phyloP scores from a whole-genome alignment of 352 stramenopile species.

The Phytopythium vexans region DNA sequence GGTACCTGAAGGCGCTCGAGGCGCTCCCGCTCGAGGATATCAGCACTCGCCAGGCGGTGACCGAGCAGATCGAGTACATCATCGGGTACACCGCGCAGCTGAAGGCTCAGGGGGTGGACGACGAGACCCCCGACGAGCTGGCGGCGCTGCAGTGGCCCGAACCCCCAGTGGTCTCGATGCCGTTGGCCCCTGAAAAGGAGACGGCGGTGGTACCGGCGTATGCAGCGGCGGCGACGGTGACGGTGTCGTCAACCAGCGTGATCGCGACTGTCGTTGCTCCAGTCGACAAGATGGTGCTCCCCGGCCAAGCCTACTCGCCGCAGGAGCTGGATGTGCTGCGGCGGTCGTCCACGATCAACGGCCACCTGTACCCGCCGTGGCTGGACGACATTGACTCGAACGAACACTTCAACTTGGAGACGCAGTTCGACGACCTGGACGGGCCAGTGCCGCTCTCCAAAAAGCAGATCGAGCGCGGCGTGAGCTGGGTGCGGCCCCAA shows the following conservation, averaged over 20 bases:
- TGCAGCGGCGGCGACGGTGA: conserved; percentile 3
- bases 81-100: conserved; percentile 62
- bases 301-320: conserved; percentile 35
- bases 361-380: conserved; percentile 81
- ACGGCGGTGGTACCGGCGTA: conserved; percentile 14
- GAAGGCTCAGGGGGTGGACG: conserved; percentile 21
- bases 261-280: neutral
- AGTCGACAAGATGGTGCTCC: conserved; percentile 1
- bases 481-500: conserved; percentile 62
- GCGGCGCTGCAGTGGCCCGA: conserved; percentile 39
- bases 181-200: conserved; percentile 8
- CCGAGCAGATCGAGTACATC: conserved; percentile 73
- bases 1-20: conserved; percentile 66
- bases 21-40: conserved; percentile 29
- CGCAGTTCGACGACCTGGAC: conserved; percentile 68
- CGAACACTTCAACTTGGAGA: conserved; percentile 47
- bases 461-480: conserved; percentile 65
- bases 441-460: conserved; percentile 59
- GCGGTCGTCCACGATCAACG: conserved; percentile 82
- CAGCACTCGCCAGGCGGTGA: conserved; percentile 31
- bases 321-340: conserved; percentile 78
- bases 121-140: conserved; percentile 1
- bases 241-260: neutral
- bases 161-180: conserved; percentile 9
- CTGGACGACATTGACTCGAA: conserved; percentile 58